Evolutionary conservation across 1,139 yeast species (phyloP).

Genomic region (Blastobotrys aristatus): DNA sequence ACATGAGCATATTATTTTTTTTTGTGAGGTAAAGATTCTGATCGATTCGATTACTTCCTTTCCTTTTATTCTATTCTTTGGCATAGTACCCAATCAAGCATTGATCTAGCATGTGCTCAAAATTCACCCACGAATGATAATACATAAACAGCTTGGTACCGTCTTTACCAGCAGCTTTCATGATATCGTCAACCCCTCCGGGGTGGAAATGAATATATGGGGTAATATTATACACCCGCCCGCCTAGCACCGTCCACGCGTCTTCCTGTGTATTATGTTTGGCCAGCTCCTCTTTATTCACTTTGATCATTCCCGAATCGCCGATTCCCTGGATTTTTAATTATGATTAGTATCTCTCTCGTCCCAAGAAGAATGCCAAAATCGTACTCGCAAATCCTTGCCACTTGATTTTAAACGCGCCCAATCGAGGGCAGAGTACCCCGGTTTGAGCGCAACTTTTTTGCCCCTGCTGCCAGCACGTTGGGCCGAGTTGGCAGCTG

Average conservation of each 20-base stretch:
- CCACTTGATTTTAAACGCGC: constrained; percentile 52
- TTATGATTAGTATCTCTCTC: too few species aligned
- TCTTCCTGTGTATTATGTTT: constrained; percentile 57
- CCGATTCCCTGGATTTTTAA: constrained; percentile 30
- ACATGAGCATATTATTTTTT: too few species aligned
- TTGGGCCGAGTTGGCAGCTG: constrained; percentile 43
- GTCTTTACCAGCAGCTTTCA: constrained; percentile 80
- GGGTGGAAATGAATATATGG: constrained; percentile 85
- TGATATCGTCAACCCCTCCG: constrained; percentile 77
- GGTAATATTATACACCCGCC: constrained; percentile 79
- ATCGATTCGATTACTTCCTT: background rate
- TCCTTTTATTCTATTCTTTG: background rate
- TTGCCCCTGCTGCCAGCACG: constrained; percentile 31
- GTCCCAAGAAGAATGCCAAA: too few species aligned
- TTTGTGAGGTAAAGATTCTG: background rate
- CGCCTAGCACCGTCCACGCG: constrained; percentile 81
- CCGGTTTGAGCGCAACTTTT: constrained; percentile 67
- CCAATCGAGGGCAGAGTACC: constrained; percentile 88
- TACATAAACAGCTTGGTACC: constrained; percentile 75
- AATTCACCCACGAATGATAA: constrained; percentile 86
- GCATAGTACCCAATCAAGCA: constrained; percentile 64
- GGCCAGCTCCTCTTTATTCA: constrained; percentile 55
- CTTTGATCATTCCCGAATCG: constrained; percentile 38
- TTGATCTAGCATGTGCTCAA: constrained; percentile 70
- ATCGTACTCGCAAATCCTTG: constrained; percentile 37